phyloP scores from a whole-genome alignment of 257 asterid species.

The Catharanthus roseus region DNA sequence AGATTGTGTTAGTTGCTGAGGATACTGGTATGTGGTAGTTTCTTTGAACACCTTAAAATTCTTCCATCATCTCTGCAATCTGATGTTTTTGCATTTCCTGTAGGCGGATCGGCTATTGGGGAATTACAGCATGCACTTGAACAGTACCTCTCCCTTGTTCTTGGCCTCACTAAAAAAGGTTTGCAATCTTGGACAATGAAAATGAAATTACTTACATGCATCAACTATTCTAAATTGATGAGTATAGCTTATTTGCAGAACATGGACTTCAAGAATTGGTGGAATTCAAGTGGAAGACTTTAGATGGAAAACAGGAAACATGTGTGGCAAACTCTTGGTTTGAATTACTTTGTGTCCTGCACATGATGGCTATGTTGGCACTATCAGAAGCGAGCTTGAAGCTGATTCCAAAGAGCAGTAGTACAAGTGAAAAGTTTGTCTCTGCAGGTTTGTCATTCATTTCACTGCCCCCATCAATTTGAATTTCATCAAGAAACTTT shows the following conservation, averaged over 20 bases:
- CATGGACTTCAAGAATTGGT: constrained; percentile 49
- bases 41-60: neutral
- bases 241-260: constrained; percentile 30
- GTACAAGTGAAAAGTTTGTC: constrained; percentile 48
- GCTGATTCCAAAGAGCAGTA: constrained; percentile 44
- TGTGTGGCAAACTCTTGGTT: constrained; percentile 54
- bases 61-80: neutral
- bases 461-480: neutral
- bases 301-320: constrained; percentile 57
- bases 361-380: constrained; percentile 68
- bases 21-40: constrained; percentile 41
- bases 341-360: constrained; percentile 56
- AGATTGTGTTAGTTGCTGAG: constrained; percentile 51
- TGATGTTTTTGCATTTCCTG: constrained; percentile 5
- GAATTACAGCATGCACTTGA: constrained; percentile 49
- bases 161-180: constrained; percentile 76
- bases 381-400: constrained; percentile 57
- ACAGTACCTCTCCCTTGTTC: constrained; percentile 54
- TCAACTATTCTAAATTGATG: neutral
- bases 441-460: constrained; percentile 45
- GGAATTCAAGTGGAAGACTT: constrained; percentile 71
- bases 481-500: neutral
- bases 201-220: neutral
- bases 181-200: neutral
- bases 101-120: constrained; percentile 61